phyloP scores from a whole-genome alignment of 768 basidiomycete species.

The Tephrocybe sp. region DNA sequence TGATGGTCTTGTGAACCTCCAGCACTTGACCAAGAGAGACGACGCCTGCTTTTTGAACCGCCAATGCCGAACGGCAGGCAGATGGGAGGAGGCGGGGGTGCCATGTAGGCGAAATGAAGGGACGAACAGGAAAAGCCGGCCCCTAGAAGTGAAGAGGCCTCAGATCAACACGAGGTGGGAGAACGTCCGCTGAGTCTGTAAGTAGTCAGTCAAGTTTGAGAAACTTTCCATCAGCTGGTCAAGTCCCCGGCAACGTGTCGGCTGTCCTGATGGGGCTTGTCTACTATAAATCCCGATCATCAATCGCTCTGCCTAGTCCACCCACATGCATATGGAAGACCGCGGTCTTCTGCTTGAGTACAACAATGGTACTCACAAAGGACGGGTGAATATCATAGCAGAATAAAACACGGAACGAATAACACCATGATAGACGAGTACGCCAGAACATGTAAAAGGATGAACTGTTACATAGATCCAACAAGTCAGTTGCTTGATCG shows the following conservation, averaged over 20 bases:
- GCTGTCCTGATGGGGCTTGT: constrained; percentile 14
- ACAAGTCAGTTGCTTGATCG: background rate
- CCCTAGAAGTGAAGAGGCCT: background rate
- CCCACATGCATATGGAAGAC: no score
- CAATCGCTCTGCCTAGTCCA: background rate
- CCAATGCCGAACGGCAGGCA: constrained; percentile 55
- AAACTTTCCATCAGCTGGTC: constrained; percentile 14
- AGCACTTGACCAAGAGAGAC: constrained; percentile 45
- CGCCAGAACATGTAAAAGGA: background rate
- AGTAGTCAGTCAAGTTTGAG: constrained; percentile 5
- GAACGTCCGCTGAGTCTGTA: constrained; percentile 1
- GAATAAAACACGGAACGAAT: background rate
- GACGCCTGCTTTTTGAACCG: constrained; percentile 41
- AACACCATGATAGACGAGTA: background rate
- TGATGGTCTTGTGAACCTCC: constrained; percentile 28
- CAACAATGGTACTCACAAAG: background rate
- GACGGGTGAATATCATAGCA: background rate
- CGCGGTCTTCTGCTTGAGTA: background rate
- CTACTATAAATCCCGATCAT: constrained; percentile 8
- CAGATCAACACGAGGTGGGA: constrained; percentile 16
- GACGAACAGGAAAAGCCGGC: background rate
- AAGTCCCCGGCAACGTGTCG: constrained; percentile 14
- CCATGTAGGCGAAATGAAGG: constrained; percentile 35
- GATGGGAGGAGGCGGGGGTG: constrained; percentile 56
- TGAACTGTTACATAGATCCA: no score